Evolutionary conservation across 1,284 basidiomycete species (phyloP).

Genomic region (Puccinia novopanici): DNA sequence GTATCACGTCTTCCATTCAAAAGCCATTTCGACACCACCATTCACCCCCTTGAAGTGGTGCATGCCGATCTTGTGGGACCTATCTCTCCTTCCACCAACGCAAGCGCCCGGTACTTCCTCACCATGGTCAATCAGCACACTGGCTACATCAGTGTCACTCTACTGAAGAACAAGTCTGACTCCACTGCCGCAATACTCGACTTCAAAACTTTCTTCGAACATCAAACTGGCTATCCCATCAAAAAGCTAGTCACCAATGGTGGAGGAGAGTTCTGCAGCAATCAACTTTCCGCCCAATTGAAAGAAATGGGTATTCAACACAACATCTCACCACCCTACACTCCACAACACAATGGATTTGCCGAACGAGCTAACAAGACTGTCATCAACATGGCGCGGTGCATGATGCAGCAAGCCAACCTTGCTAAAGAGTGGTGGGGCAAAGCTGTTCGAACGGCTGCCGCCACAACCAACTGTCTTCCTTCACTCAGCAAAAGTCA

Average conservation of each 20-base stretch:
- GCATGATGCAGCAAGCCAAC: not conserved
- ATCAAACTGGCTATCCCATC: not conserved
- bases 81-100: not conserved
- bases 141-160: not conserved
- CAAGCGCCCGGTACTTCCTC: not conserved
- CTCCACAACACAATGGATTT: slow-evolving; percentile 8
- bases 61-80: not conserved
- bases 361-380: too few species aligned
- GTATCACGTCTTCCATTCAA: not conserved
- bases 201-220: not conserved
- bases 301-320: not conserved
- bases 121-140: not conserved
- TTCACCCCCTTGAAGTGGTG: not conserved
- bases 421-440: slow-evolving; percentile 1
- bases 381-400: not conserved
- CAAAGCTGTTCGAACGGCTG: not conserved
- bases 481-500: not conserved
- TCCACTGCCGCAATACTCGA: not conserved
- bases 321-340: not conserved
- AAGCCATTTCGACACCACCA: not conserved
- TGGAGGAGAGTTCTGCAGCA: not conserved
- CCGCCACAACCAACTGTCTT: not conserved
- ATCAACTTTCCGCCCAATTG: not conserved
- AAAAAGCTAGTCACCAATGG: not conserved
- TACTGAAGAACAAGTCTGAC: not conserved